Conservation (phyloP, 176 grass and related monocot genomes). For the Zizania latifolia region DNA sequence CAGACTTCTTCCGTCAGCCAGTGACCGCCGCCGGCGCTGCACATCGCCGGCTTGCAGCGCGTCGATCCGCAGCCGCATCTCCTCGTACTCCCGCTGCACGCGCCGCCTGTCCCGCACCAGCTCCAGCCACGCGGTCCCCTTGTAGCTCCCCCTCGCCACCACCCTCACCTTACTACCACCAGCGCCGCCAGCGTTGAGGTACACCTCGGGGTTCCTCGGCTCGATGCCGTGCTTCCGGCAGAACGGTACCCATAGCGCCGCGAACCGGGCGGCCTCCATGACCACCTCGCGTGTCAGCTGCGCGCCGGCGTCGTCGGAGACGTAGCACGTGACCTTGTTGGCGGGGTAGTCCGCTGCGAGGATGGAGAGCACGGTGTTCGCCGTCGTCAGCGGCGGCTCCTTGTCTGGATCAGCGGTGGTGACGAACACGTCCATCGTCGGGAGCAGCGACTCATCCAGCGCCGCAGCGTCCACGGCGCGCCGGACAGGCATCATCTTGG, state of each 20-base stretch:
- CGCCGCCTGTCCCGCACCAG: not conserved
- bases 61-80: conserved; percentile 21
- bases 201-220: conserved; percentile 8
- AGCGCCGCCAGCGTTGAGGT: not conserved
- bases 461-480: not conserved
- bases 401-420: conserved; percentile 17
- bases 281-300: not conserved
- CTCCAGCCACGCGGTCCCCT: not conserved
- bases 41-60: not conserved
- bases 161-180: not conserved
- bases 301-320: conserved; percentile 28
- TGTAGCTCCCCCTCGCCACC: not conserved
- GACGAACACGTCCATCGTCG: conserved; percentile 4
- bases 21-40: not conserved
- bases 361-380: conserved; percentile 28
- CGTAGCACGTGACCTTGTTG: conserved; percentile 18
- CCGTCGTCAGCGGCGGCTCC: conserved; percentile 21
- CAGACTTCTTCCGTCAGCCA: not conserved
- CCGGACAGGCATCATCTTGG: conserved; percentile 10
- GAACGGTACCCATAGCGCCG: conserved; percentile 22
- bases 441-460: not conserved
- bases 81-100: conserved; percentile 34
- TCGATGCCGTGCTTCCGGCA: conserved; percentile 27
- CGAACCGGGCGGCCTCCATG: not conserved
- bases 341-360: conserved; percentile 22